Evolutionary conservation across 176 grass and related monocot genomes (phyloP).

Genomic region (Avena eriantha): DNA sequence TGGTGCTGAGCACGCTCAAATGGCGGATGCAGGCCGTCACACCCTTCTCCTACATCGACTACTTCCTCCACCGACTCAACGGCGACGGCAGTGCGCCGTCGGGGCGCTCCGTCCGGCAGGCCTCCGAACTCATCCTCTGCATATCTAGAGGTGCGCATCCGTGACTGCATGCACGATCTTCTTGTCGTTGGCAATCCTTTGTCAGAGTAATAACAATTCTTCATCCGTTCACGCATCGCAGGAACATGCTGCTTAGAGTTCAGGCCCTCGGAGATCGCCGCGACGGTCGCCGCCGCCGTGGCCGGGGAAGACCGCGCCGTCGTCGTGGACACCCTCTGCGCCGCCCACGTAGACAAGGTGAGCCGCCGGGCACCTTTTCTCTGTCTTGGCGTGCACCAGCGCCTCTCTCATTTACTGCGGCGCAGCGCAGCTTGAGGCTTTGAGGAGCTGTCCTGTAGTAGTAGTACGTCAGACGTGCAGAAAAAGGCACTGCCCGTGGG

Average conservation of each 20-base stretch:
- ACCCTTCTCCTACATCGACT: conserved; percentile 90
- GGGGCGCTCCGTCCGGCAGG: conserved; percentile 37
- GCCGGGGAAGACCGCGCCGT: conserved; percentile 49
- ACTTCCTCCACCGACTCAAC: conserved; percentile 80
- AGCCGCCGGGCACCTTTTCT: background rate
- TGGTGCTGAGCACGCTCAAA: conserved; percentile 85
- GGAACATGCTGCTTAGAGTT: conserved; percentile 67
- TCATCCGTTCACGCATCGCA: conserved; percentile 3
- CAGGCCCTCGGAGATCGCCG: conserved; percentile 85
- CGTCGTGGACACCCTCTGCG: too few species aligned
- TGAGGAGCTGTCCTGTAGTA: background rate
- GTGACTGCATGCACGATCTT: background rate
- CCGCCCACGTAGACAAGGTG: conserved; percentile 78
- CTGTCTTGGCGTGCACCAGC: background rate
- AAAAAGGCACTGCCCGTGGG: background rate
- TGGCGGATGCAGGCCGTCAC: conserved; percentile 99
- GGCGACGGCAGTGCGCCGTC: conserved; percentile 46
- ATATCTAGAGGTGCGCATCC: conserved; percentile 57
- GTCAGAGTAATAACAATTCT: too few species aligned
- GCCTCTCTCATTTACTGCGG: conserved; percentile 15
- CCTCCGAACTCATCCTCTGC: conserved; percentile 59
- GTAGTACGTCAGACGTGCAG: background rate
- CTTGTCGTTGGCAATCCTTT: background rate
- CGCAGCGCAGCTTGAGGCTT: background rate
- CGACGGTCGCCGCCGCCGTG: conserved; percentile 61